Base-by-base conservation (phyloP, 345 rosid genomes). In the Salix suchowensis region DNA sequence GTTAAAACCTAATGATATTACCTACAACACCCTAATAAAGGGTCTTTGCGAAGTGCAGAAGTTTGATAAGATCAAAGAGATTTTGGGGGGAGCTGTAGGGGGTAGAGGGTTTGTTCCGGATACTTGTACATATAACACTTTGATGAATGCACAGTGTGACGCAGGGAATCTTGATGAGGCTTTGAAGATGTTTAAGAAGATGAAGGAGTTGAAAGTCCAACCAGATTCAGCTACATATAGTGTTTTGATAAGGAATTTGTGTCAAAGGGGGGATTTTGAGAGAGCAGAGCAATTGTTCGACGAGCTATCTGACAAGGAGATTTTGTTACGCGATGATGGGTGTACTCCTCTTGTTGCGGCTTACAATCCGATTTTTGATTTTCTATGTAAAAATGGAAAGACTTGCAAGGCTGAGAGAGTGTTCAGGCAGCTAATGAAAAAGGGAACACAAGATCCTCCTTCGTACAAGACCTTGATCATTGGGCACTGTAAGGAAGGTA, bases 211-310 rank as follows among this genome's bases (percentile, higher is more conserved):
- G 83, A 71, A 85, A 16, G 83, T 89, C 65, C 83, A 34, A 65
- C 89, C 91, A 48, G 97, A 94, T 86, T 92, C 98, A 3, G 94
- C 92, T 82, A 88, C 97, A 0, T 94, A 88, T 68, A 94, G 96
- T 73, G 86, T 90, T 82, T 46, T 94, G 79, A 88, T 94, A 32
- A 84, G 96, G 64, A 84, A 80, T 67, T 74, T 94, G 83, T 92
- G 94, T 74, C 81, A 85, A 40, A 82, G 34, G 48, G 81, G 85
- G 24, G 87, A 94, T 67, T 94, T 87, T 82, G 88, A 78, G 70
- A 83, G 79, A 72, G 98, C 94, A 1, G 96, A 90, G 88, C 66
- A 84, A 52, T 78, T 92, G 74, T 84, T 92, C 71, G 88, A 87
- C 67, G 90, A 92, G 81, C 82, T 92, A 42, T 79, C 77, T 37